Conservation (phyloP, 495 filamentous ascomycete species). For the Polyplosphaeria fusca region DNA sequence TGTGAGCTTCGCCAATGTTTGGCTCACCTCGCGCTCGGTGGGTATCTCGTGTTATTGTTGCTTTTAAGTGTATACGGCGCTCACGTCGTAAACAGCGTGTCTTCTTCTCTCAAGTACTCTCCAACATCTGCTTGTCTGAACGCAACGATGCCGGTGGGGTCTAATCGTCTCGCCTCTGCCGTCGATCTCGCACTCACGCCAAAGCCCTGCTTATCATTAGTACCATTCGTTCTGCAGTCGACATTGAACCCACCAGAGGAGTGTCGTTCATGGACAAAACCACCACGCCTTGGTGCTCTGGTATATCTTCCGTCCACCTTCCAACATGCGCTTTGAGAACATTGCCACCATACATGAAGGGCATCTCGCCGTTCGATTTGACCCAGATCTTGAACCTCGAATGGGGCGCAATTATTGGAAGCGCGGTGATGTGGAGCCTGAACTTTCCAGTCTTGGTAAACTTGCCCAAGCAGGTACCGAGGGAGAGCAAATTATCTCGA, state of each 20-base stretch:
- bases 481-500: conserved; percentile 70
- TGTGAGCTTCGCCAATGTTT: too few species aligned
- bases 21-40: too few species aligned
- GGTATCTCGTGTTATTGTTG: too few species aligned
- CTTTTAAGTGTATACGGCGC: too few species aligned
- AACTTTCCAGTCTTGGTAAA: conserved; percentile 92
- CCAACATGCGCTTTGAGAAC: conserved; percentile 90
- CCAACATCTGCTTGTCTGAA: conserved; percentile 89
- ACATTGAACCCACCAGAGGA: conserved; percentile 55
- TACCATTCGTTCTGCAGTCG: background rate
- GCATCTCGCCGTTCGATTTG: conserved; percentile 91
- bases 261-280: conserved; percentile 75
- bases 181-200: conserved; percentile 81
- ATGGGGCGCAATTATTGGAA: conserved; percentile 81
- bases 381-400: conserved; percentile 94
- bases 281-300: conserved; percentile 72
- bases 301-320: conserved; percentile 81
- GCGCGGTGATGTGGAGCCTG: conserved; percentile 74
- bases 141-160: conserved; percentile 81
- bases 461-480: conserved; percentile 65
- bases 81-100: conserved; percentile 46
- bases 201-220: conserved; percentile 56
- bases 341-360: conserved; percentile 86
- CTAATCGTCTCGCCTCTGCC: conserved; percentile 71
- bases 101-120: conserved; percentile 81